A percentile compares a stretch with the other conserved stretches of the same genome.
These are phyloP conservation scores for Cornus florida DNA, from an alignment of 148 eudicot species.

Conservation along the genomic window DNA sequence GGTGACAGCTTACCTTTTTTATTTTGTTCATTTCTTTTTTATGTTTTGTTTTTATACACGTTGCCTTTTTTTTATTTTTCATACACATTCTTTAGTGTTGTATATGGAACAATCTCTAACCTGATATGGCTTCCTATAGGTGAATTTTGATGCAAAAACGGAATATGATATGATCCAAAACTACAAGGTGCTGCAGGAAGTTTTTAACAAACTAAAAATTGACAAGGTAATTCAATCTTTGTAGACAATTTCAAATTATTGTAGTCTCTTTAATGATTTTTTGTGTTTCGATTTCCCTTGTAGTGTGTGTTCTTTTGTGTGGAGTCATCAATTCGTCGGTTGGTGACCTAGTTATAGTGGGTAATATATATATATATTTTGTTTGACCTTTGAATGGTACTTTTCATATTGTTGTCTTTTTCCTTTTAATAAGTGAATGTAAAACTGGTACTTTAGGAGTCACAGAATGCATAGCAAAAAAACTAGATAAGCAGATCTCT, in stretches of 20 bases:
- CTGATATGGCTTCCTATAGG: conserved; percentile 39
- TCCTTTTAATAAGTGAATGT: no score
- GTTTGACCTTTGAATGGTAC: no score
- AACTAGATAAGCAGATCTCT: no score
- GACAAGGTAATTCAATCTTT: conserved; percentile 51
- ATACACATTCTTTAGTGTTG: neutral
- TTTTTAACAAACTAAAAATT: conserved; percentile 84
- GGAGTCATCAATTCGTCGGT: neutral
- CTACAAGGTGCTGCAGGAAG: conserved; percentile 93
- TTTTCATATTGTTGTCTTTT: no score
- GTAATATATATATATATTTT: no score
- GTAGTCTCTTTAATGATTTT: neutral
- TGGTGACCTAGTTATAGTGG: neutral
- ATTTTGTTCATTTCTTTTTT: neutral
- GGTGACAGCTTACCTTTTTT: conserved; percentile 31
- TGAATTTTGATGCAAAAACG: conserved; percentile 85
- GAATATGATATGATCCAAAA: conserved; percentile 97
- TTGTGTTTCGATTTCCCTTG: neutral
- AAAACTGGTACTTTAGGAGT: no score
- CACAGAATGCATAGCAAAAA: no score
- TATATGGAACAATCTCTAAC: conserved; percentile 3
- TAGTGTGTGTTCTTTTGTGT: neutral
- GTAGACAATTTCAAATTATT: neutral
- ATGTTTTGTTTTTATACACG: neutral
- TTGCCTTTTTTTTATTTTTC: neutral